These are phyloP conservation scores for Tricholoma sp. DNA, from an alignment of 768 basidiomycete species.

Conservation along the genomic window DNA sequence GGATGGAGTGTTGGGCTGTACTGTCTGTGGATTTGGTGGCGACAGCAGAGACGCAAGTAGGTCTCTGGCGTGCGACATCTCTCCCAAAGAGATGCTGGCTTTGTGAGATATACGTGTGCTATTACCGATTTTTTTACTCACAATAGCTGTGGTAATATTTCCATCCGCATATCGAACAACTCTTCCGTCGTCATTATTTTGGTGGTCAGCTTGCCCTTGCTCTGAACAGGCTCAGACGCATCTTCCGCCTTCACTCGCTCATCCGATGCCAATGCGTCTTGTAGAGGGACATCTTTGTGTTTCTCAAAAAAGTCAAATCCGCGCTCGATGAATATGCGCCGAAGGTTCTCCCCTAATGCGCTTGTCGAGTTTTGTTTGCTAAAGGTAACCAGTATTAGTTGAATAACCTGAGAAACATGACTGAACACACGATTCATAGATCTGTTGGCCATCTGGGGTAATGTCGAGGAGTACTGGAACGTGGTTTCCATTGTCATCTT, in stretches of 20 bases:
- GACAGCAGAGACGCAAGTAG: slow-evolving; percentile 57
- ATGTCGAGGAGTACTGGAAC: slow-evolving; percentile 69
- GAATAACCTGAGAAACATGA: slow-evolving; percentile 1
- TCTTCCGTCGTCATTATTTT: slow-evolving; percentile 71
- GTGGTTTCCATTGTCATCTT: slow-evolving; percentile 63
- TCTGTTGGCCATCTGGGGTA: slow-evolving; percentile 57
- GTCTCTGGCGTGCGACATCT: slow-evolving; percentile 75
- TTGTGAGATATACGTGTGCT: slow-evolving; percentile 6
- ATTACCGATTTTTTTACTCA: slow-evolving; percentile 34
- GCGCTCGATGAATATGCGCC: slow-evolving; percentile 68
- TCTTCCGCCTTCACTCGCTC: slow-evolving; percentile 19
- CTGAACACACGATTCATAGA: slow-evolving; percentile 65
- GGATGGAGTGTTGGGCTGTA: slow-evolving; percentile 5
- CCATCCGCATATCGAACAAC: slow-evolving; percentile 65
- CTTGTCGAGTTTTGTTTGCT: slow-evolving; percentile 55
- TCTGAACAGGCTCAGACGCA: slow-evolving; percentile 18
- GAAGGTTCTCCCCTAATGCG: slow-evolving; percentile 58
- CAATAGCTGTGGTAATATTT: slow-evolving; percentile 69
- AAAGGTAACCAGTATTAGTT: slow-evolving; percentile 10
- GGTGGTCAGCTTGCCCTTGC: slow-evolving; percentile 22
- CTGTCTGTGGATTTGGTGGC: slow-evolving; percentile 10
- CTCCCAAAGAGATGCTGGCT: slow-evolving; percentile 65
- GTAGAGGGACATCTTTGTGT: slow-evolving; percentile 7
- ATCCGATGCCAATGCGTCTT: slow-evolving; percentile 3
- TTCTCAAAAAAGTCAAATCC: slow-evolving; percentile 71